Conservation (phyloP, 148 eudicot genomes). For the Spergularia marina region DNA sequence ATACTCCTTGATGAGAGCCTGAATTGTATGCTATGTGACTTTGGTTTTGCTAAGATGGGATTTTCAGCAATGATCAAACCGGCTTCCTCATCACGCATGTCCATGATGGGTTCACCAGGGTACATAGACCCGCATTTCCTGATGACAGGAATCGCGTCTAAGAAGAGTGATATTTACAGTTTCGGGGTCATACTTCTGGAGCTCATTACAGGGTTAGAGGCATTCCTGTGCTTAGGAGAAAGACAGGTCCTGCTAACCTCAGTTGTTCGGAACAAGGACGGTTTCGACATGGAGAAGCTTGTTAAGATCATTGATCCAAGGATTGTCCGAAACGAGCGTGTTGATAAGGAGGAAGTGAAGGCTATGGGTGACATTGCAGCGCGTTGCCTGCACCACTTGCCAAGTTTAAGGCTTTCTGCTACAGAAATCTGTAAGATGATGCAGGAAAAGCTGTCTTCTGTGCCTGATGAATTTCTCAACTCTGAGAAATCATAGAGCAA, state of each 20-base stretch:
- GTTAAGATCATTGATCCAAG: conserved; percentile 51
- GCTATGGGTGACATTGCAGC: conserved; percentile 43
- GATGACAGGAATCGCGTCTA: conserved; percentile 70
- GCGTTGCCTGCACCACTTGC: conserved; percentile 47
- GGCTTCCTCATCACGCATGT: conserved; percentile 30
- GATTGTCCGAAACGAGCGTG: conserved; percentile 17
- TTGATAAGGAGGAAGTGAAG: conserved; percentile 43
- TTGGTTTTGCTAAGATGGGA: conserved; percentile 72
- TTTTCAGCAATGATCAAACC: conserved; percentile 47
- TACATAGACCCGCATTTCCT: conserved; percentile 78
- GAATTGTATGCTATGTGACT: conserved; percentile 66
- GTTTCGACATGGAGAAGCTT: conserved; percentile 35
- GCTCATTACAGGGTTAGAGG: conserved; percentile 71
- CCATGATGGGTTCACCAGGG: conserved; percentile 83
- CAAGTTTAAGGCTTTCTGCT: conserved; percentile 62
- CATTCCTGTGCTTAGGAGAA: conserved; percentile 33
- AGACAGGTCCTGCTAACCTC: conserved; percentile 46
- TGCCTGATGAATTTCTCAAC: not conserved
- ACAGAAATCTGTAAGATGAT: conserved; percentile 44
- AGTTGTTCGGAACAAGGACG: conserved; percentile 30
- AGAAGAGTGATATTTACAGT: conserved; percentile 75
- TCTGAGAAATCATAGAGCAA: conserved; percentile 10
- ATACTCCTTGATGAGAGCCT: conserved; percentile 49
- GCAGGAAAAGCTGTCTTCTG: conserved; percentile 34
- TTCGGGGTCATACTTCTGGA: conserved; percentile 69